Base-by-base conservation (phyloP, 192 early-diverging fungal genomes). In the Kappamyces sp. region DNA sequence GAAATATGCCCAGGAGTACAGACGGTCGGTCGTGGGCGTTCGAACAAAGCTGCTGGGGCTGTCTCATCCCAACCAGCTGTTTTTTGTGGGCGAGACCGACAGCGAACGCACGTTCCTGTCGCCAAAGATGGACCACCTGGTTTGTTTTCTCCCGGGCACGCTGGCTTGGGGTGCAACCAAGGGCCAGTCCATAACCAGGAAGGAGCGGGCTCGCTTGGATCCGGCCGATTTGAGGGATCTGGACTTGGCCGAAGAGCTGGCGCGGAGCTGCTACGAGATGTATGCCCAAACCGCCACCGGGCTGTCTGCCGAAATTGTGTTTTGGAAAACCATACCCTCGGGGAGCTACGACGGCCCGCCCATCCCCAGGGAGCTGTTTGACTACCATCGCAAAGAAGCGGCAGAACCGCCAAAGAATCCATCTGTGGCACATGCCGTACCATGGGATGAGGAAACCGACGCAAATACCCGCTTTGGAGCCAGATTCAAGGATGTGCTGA, bases 81-180 rank as follows among this genome's bases (percentile, higher is more conserved):
- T 85, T 12, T 91, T 76, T 66, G 66, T 89, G 12, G 85, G 85
- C n/a, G 89, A 91, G 61, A 49, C 49, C 3, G 61, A 31, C 4
- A 48, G 57, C 35, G 46, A 35, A 6, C 36, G 53, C 31, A 46
- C 47, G 2, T 3, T 64, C 42, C 35, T 64, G 10, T 52, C 60
- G 5, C 65, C 73, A 15, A 91, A 89, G 63, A 93, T 95, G 91
- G 90, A 95, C 69, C 94, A 98, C 60, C 73, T 98, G 12, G 90
- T 93, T 1, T 95, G 94, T 71, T 98, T 94, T 71, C 74, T 91
- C 13, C 89, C 89, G 7, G 92, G 90, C 0, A 85, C 85, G 3
- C 70, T 95, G 59, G 90, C 91, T 0, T 70, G 94, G 7, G 82
- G 84, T 8, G 89, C 84, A 0, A 88, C 89, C 6, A 66, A 75